Base-by-base conservation (phyloP, 148 eudicot genomes). In the Agrostemma githago region DNA sequence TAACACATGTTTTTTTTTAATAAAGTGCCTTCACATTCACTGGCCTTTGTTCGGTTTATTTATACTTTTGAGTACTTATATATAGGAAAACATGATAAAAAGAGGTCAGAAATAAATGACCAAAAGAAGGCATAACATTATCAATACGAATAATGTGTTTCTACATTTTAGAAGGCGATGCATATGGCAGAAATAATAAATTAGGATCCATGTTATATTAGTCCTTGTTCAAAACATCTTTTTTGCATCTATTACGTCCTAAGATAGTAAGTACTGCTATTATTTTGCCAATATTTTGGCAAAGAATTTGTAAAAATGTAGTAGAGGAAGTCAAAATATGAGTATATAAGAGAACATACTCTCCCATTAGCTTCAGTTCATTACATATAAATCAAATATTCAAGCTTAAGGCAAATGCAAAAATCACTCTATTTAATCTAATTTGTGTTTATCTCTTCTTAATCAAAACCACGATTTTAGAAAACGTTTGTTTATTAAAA, bases 211-310 rank as follows among this genome's bases (percentile, higher is more conserved):
- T 0, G 34, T 26, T 26, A 26, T 26, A 26, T 26, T 26, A 26
- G 34, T 26, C 34, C 34, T 0, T 26, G 34, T 26, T 26, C 34
- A 26, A 26, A 26, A 26, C 34, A 16, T 67, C 10, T 42, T 8
- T 6, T 42, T 43, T n/a, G 71, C 54, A 41, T 67, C 38, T 67
- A 67, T 8, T 10, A 67, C 44, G 56, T 67, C 54, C 37, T 67
- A 44, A 67, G 44, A 43, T 67, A 67, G 71, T 1, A 67, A 42
- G 43, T 4, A 14, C 44, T 67, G 37, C 71, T 67, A 67, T 67
- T 67, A 8, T 17, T 67, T 67, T 67, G 70, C 37, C 70, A 67
- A 42, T 67, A 8, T 41, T 67, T 43, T 67, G 71, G 15, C 71
- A 43, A 42, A 10, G 56, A 2, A 67, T 6, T 21, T 12, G 68